Percentiles rank a stretch among this genome's conserved stretches.
These are phyloP conservation scores for Pontederia crassipes DNA, from an alignment of 176 grass and related monocot species.

Conservation along the genomic window DNA sequence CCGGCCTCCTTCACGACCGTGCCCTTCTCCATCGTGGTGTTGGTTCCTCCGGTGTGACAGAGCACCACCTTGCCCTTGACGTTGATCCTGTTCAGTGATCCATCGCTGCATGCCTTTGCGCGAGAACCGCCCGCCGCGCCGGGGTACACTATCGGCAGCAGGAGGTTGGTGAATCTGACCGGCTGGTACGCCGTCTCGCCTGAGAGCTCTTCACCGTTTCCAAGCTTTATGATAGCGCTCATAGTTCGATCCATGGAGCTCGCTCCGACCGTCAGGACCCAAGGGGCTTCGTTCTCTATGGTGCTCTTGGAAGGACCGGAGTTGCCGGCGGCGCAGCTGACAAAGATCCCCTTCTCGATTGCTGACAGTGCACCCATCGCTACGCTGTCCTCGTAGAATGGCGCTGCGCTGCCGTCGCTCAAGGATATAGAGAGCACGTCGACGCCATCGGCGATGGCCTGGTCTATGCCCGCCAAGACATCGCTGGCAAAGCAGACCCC, in stretches of 20 bases:
- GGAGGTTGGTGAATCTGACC: background rate
- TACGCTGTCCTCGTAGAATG: slow-evolving; percentile 42
- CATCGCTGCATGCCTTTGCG: background rate
- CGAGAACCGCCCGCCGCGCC: background rate
- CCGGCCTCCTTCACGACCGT: slow-evolving; percentile 3
- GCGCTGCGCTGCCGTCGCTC: slow-evolving; percentile 14
- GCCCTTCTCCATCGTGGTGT: background rate
- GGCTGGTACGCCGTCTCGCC: slow-evolving; percentile 12
- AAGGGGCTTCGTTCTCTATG: background rate
- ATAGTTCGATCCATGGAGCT: slow-evolving; percentile 4
- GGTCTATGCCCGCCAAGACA: slow-evolving; percentile 34
- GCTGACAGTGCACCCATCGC: slow-evolving; percentile 32
- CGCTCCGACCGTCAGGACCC: slow-evolving; percentile 18
- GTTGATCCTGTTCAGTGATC: background rate
- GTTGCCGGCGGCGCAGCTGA: slow-evolving; percentile 33
- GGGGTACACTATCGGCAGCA: background rate
- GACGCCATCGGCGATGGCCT: slow-evolving; percentile 41
- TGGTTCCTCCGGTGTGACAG: slow-evolving; percentile 2
- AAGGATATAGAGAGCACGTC: slow-evolving; percentile 62
- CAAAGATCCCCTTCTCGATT: slow-evolving; percentile 24
- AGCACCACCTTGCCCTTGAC: slow-evolving; percentile 9
- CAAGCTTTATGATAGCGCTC: background rate
- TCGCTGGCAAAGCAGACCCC: slow-evolving; percentile 27
- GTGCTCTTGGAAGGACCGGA: background rate
- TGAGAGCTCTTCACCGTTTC: background rate